Evolutionary conservation across 2,329 filamentous ascomycete genomes (phyloP).

Genomic region (Lecanicillium sp.): DNA sequence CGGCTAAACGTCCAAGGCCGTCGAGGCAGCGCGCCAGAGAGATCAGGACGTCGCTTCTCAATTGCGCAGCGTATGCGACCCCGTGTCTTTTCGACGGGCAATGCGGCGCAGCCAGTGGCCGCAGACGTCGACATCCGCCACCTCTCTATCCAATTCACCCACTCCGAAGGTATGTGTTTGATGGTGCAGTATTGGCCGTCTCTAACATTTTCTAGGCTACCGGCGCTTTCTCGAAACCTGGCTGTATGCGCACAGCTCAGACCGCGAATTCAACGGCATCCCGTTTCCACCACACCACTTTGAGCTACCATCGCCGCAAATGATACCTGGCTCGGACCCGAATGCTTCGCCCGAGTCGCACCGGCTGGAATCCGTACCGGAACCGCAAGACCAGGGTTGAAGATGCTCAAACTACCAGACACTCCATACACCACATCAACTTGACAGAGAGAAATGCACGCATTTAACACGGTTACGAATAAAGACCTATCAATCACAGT

Average conservation of each 20-base stretch:
- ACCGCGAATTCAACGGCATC: constrained; percentile 36
- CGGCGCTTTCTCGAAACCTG: constrained; percentile 37
- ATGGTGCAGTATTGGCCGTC: not conserved
- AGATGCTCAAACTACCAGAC: not conserved
- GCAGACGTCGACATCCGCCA: constrained; percentile 35
- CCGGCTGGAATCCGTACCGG: constrained; percentile 22
- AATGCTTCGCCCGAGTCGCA: constrained; percentile 15
- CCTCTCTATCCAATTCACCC: constrained; percentile 41
- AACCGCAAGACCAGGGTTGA: constrained; percentile 15
- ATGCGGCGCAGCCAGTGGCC: constrained; percentile 9
- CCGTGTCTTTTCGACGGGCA: constrained; percentile 23
- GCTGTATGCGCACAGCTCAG: constrained; percentile 35
- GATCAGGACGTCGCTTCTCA: constrained; percentile 31
- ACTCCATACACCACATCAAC: not conserved
- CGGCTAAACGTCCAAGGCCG: constrained; percentile 32
- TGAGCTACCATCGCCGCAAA: constrained; percentile 38
- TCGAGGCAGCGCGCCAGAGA: constrained; percentile 29
- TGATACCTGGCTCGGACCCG: constrained; percentile 24
- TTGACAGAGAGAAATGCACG: too few species aligned
- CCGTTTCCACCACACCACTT: constrained; percentile 36
- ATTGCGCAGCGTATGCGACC: constrained; percentile 34
- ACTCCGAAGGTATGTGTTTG: constrained; percentile 32
- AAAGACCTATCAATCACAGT: too few species aligned
- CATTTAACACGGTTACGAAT: too few species aligned
- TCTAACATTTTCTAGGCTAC: constrained; percentile 26